phyloP scores from a whole-genome alignment of 192 early-diverging fungal genomes.

The Entomortierella beljakovae region DNA sequence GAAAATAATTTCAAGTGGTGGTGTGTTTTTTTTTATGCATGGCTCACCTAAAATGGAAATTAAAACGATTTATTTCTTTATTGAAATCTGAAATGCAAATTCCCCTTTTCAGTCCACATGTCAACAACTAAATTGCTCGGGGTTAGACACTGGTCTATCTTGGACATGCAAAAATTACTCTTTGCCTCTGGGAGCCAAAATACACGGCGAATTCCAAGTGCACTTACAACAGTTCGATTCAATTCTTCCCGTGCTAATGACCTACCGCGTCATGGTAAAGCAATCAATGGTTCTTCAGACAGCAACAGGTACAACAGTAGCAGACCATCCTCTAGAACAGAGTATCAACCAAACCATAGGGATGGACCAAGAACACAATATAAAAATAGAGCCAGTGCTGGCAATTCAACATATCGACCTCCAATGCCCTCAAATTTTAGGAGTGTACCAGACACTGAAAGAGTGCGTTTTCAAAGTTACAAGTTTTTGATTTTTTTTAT shows the following conservation, averaged over 20 bases:
- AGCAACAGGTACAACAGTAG: neutral
- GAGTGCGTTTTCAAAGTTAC: conserved; percentile 8
- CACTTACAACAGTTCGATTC: neutral
- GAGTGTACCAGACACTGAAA: conserved; percentile 23
- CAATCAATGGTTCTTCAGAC: neutral
- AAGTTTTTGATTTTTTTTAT: neutral
- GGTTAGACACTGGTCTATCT: conserved; percentile 15
- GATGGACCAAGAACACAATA: neutral
- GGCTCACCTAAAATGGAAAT: conserved; percentile 18
- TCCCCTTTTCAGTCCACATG: neutral
- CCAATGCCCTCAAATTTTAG: conserved; percentile 13
- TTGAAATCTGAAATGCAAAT: neutral
- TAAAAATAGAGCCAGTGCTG: neutral
- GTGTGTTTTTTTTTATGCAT: neutral
- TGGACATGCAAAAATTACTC: neutral
- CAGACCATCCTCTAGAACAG: neutral
- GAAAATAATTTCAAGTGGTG: neutral
- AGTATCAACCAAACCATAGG: neutral
- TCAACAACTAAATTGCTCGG: too few species aligned
- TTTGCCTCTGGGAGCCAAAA: neutral
- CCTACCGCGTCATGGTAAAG: neutral
- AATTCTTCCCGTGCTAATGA: neutral
- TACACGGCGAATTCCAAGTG: neutral
- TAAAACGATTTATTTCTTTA: neutral
- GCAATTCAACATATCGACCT: neutral